Evolutionary conservation across 495 filamentous ascomycete species (phyloP).

Genomic region (Aspergillus egyptiacus): DNA sequence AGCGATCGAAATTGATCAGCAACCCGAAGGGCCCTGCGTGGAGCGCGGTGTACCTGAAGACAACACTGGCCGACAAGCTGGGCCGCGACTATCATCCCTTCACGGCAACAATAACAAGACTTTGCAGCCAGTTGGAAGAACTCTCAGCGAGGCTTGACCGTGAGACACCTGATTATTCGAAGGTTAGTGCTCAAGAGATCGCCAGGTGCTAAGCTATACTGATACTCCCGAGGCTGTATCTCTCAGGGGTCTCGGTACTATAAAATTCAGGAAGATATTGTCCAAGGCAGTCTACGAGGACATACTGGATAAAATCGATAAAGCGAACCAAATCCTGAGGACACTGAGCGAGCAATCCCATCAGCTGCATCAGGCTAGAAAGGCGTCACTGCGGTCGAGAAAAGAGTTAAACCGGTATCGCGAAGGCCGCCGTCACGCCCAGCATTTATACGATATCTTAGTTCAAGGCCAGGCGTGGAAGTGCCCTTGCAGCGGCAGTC

Average conservation of each 20-base stretch:
- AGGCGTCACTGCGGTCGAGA: not conserved
- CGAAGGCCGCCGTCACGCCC: constrained; percentile 5
- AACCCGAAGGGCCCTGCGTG: not conserved
- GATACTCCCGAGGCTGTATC: too few relatives aligned
- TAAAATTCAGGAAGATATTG: too few relatives aligned
- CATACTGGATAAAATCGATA: constrained; percentile 16
- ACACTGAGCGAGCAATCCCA: constrained; percentile 13
- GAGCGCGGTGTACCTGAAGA: not conserved
- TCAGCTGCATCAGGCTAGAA: not conserved
- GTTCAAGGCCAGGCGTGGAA: not conserved
- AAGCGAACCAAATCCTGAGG: constrained; percentile 18
- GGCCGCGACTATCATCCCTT: too few relatives aligned
- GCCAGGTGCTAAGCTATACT: too few relatives aligned
- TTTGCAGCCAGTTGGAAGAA: too few relatives aligned
- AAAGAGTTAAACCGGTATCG: constrained; percentile 1
- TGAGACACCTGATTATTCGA: too few relatives aligned
- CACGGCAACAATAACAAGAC: too few relatives aligned
- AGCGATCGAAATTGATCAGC: not conserved
- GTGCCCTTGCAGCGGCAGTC: not conserved
- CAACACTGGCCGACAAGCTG: too few relatives aligned
- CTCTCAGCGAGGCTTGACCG: too few relatives aligned
- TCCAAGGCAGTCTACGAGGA: constrained; percentile 21
- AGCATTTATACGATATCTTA: not conserved
- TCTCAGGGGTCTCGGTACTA: too few relatives aligned
- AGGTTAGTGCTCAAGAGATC: too few relatives aligned